Conservation (phyloP, 148 eudicot species). For the Camellia lanceoleosa region DNA sequence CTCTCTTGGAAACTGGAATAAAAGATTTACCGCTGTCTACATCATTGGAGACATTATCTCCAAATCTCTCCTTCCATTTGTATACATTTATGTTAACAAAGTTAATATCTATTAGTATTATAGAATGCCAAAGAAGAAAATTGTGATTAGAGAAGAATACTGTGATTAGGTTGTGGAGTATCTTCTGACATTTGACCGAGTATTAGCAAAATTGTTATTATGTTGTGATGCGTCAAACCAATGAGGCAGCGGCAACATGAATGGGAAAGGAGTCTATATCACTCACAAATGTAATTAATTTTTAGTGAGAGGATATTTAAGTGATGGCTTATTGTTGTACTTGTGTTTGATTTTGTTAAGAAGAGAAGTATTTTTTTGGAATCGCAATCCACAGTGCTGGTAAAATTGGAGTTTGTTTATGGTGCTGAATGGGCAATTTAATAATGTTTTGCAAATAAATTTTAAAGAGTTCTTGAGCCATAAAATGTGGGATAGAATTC, state of each 20-base stretch:
- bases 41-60: background rate
- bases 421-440: too few relatives aligned
- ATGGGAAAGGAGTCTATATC: background rate
- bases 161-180: background rate
- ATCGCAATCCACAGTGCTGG: too few relatives aligned
- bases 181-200: background rate
- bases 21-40: background rate
- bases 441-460: too few relatives aligned
- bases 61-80: background rate
- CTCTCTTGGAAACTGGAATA: constrained; percentile 9
- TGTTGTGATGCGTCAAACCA: background rate
- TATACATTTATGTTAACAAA: background rate
- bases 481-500: background rate
- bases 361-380: too few relatives aligned
- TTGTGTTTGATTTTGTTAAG: too few relatives aligned
- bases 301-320: background rate
- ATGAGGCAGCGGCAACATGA: background rate
- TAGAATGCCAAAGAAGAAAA: background rate
- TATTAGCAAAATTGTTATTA: background rate
- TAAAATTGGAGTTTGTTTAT: too few relatives aligned
- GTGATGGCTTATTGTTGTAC: background rate
- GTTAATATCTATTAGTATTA: background rate
- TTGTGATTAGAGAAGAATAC: background rate
- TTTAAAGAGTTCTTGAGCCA: background rate
- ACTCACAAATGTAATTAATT: background rate